These are phyloP conservation scores for Rutstroemia sp. DNA, from an alignment of 2,329 filamentous ascomycete species.

Conservation along the genomic window DNA sequence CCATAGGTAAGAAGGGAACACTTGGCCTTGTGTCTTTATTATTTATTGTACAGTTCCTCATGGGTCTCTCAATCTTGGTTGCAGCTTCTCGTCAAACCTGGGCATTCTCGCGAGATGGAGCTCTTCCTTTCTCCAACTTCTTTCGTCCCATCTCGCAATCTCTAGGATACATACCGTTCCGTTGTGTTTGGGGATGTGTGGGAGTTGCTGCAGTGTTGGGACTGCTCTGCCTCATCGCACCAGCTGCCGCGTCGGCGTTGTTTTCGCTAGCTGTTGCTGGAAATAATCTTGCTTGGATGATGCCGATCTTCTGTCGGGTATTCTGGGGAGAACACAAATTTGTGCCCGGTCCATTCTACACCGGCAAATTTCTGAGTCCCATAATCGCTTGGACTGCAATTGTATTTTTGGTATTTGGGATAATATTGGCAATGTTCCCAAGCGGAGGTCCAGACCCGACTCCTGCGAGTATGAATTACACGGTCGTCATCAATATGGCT, in stretches of 20 bases:
- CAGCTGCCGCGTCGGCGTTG: conserved; percentile 49
- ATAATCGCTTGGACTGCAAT: conserved; percentile 47
- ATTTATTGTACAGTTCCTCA: conserved; percentile 55
- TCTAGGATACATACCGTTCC: conserved; percentile 50
- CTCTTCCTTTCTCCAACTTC: conserved; percentile 50
- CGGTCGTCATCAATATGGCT: conserved; percentile 51
- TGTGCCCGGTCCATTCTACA: conserved; percentile 52
- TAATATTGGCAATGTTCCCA: conserved; percentile 52
- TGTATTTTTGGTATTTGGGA: conserved; percentile 47
- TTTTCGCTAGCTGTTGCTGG: conserved; percentile 53
- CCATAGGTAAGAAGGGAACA: conserved; percentile 50
- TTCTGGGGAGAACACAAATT: conserved; percentile 53
- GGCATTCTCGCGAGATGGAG: conserved; percentile 57
- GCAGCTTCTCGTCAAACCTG: conserved; percentile 54
- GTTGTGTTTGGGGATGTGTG: conserved; percentile 47
- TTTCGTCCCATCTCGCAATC: conserved; percentile 45
- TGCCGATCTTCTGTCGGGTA: conserved; percentile 50
- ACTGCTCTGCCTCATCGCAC: conserved; percentile 49
- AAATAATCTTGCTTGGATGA: conserved; percentile 54
- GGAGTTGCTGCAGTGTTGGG: conserved; percentile 45
- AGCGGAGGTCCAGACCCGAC: conserved; percentile 45
- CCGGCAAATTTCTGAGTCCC: conserved; percentile 40
- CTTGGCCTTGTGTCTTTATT: conserved; percentile 51
- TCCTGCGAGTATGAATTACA: conserved; percentile 51
- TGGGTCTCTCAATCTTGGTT: conserved; percentile 50